Base-by-base conservation (phyloP, 306 rosid species). In the Alnus glutinosa region DNA sequence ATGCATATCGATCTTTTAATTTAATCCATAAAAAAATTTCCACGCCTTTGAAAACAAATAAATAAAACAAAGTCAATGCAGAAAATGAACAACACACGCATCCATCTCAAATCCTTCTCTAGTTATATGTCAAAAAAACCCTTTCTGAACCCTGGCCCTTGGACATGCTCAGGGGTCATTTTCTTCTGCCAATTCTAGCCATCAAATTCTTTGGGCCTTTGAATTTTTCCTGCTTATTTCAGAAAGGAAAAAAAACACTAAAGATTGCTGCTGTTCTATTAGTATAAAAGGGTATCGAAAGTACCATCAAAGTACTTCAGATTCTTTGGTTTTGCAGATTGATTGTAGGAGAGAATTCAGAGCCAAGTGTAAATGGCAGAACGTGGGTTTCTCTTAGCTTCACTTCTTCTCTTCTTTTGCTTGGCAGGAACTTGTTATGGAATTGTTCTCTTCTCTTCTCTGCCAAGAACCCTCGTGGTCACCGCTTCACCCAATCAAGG, bases 401-500 rank as follows among this genome's bases (percentile, higher is more conserved):
- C 90, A 47, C 83, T 91, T 80, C 81, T 90, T 76, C 57, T 95
- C 23, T 77, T 86, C 57, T 80, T 77, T 74, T 89, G 82, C 82
- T 89, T 91, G 9, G 85, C 88, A 0, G 80, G 49, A 82, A 71
- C 78, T 80, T 91, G 94, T 64, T 51, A 59, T 74, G 98, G 91
- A 37, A 55, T 50, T 3, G 77, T 75, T 64, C 89, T 79, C 48
- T 84, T 96, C 23, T 84, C 98, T 71, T 73, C 94, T 79, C 78
- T 96, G 34, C 83, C 84, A 71, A 82, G 51, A 57, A 81, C 85
- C 80, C 88, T 96, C 15, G 73, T 37, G 42, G 92, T 96, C 79
- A 88, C 96, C 3, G 93, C 94, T 79, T 89, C 98, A 6, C 88
- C 90, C 37, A 88, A 78, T 54, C 69, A 73, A 13, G 94, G 89